Base-by-base conservation (phyloP, 441 rosid genomes). In the Lepidium campestre region DNA sequence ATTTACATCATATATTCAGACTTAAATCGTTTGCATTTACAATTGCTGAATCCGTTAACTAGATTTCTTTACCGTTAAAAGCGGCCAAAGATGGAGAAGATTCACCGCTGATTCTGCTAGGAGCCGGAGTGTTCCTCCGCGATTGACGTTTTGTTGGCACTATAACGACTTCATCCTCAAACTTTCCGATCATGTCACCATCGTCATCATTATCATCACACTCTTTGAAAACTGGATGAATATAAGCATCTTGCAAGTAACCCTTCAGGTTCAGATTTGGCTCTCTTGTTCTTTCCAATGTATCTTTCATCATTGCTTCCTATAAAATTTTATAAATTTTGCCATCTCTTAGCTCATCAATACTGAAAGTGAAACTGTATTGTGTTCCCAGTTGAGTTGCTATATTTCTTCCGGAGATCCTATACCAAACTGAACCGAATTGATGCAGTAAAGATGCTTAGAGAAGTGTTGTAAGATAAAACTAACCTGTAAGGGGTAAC, bases 281-380 rank as follows among this genome's bases (percentile, higher is more conserved):
- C 14, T 91, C 99, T 76, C 82, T 80, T 9, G 91, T 86, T 2
- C 77, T 86, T 60, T 94, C 97, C 57, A 91, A 73, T 0, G 96
- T 91, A 65, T 93, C 99, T 71, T 89, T 93, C 93, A 83, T 89
- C 97, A 80, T 86, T 34, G 99, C 99, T 70, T 93, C 99, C 99
- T 90, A 83, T 70, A 46, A 12, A 57, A 18, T 13, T 3, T 5
- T 7, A 23, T 1, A 5, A 65, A n/a, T 14, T 36, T 48, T 7
- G 6, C 25, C 42, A 62, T 59, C 11, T 47, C 45, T 4, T 27
- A 25, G 46, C 19, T 45, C 17, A n/a, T 20, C 32, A 48, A 19
- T 2, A 42, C 20, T 10, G 12, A 42, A 7, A 41, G 3, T 15
- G 45, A 41, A 15, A 41, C 10, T 9, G 20, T 41, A 41, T 29